These are phyloP conservation scores for Pulveroboletus sp. DNA, from an alignment of 768 basidiomycete genomes.

Conservation along the genomic window DNA sequence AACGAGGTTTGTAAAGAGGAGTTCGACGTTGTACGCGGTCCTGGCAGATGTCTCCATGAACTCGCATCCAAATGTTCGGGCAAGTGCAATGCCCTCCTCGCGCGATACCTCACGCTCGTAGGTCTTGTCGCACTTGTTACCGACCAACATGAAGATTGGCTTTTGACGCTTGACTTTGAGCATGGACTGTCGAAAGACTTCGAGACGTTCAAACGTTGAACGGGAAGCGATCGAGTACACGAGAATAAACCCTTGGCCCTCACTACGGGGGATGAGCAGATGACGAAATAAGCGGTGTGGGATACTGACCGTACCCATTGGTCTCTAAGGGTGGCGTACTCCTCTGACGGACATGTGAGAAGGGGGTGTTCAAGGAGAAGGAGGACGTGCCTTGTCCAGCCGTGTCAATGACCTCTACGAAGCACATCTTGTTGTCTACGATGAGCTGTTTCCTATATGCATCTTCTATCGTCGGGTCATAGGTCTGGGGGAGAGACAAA, in stretches of 20 bases:
- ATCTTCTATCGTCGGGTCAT: slow-evolving; percentile 98
- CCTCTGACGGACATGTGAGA: slow-evolving; percentile 57
- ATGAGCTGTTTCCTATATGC: slow-evolving; percentile 94
- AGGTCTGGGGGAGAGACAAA: slow-evolving; percentile 55
- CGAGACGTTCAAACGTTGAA: slow-evolving; percentile 85
- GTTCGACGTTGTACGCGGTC: slow-evolving; percentile 89
- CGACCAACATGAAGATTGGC: slow-evolving; percentile 91
- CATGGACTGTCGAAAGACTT: slow-evolving; percentile 89
- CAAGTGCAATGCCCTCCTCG: slow-evolving; percentile 83
- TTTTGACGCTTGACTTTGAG: slow-evolving; percentile 81
- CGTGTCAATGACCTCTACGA: slow-evolving; percentile 96
- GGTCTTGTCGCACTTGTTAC: slow-evolving; percentile 95
- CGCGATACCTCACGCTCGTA: slow-evolving; percentile 87
- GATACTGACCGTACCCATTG: slow-evolving; percentile 92
- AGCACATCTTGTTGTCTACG: slow-evolving; percentile 93
- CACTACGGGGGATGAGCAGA: slow-evolving; percentile 45
- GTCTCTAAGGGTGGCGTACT: slow-evolving; percentile 93
- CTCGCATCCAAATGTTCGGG: slow-evolving; percentile 83
- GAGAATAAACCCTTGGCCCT: slow-evolving; percentile 97
- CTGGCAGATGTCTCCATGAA: slow-evolving; percentile 98
- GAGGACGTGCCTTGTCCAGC: slow-evolving; percentile 84
- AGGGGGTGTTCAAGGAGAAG: slow-evolving; percentile 5
- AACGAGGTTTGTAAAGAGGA: slow-evolving; percentile 85
- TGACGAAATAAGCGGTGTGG: slow-evolving; percentile 3
- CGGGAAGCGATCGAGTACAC: slow-evolving; percentile 97